These are phyloP conservation scores for Fusarium tjaetaba DNA, from an alignment of 2,329 filamentous ascomycete genomes.

Conservation along the genomic window DNA sequence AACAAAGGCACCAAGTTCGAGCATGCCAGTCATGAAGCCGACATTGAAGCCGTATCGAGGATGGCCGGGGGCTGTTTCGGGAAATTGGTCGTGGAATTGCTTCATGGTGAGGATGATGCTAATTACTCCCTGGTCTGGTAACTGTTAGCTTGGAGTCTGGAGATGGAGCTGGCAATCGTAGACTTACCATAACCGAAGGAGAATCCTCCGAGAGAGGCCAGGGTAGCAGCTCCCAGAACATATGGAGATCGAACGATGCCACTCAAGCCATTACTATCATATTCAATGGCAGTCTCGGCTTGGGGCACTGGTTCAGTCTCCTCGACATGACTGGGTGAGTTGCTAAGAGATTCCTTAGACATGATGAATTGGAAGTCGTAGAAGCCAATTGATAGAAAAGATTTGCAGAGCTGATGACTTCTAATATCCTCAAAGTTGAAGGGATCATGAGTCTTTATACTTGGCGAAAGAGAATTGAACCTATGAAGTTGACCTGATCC, in stretches of 20 bases:
- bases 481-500: background rate
- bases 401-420: fast-evolving
- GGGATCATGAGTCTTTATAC: background rate
- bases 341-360: background rate
- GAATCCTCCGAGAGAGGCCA: conserved; percentile 45
- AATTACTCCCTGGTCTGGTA: conserved; percentile 48
- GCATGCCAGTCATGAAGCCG: conserved; percentile 53
- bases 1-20: conserved; percentile 62
- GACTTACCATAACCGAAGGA: background rate
- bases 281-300: background rate
- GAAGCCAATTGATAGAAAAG: background rate
- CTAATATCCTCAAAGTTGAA: fast-evolving
- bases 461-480: fast-evolving
- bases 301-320: background rate
- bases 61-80: conserved; percentile 45
- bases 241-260: conserved; percentile 56
- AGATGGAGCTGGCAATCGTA: fast-evolving
- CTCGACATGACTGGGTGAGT: background rate
- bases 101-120: conserved; percentile 56
- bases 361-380: fast-evolving
- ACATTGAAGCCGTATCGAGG: conserved; percentile 47
- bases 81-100: conserved; percentile 52
- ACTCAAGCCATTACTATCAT: background rate
- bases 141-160: background rate
- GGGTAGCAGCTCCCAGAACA: conserved; percentile 54